A percentile compares a stretch with the other conserved stretches of the same genome.
phyloP scores from a whole-genome alignment of 768 basidiomycete genomes.

The Xerocomus spinulosus region DNA sequence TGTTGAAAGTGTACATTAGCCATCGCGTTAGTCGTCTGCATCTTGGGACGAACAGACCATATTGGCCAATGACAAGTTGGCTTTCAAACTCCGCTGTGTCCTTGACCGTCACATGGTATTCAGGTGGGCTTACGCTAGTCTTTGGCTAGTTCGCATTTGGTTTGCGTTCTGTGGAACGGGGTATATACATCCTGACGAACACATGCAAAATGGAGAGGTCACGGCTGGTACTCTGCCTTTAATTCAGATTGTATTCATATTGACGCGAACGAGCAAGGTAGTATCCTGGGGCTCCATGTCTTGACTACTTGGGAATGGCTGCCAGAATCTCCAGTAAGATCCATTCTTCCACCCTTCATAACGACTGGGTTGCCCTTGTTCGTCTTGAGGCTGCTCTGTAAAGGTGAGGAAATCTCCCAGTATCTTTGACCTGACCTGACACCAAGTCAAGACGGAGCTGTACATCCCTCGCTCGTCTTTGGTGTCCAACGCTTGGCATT shows the following conservation, averaged over 20 bases:
- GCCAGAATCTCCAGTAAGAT: constrained; percentile 32
- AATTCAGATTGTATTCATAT: constrained; percentile 1
- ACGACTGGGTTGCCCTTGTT: constrained; percentile 34
- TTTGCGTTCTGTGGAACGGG: constrained; percentile 33
- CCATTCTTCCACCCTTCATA: constrained; percentile 29
- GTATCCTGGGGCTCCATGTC: constrained; percentile 25
- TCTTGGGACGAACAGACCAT: constrained; percentile 26
- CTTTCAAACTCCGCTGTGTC: constrained; percentile 28
- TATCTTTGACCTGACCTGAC: constrained; percentile 4
- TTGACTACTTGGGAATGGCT: constrained; percentile 38
- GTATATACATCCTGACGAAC: constrained; percentile 41
- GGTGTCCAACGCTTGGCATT: constrained; percentile 28
- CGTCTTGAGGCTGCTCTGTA: constrained; percentile 11
- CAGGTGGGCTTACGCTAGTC: constrained; percentile 16
- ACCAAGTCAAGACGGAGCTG: constrained; percentile 8
- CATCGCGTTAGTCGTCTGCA: background rate
- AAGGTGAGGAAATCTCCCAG: constrained; percentile 19
- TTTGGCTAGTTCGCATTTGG: constrained; percentile 27
- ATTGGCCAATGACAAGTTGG: constrained; percentile 9
- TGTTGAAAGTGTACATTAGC: background rate
- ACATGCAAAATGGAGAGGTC: constrained; percentile 39
- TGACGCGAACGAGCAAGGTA: constrained; percentile 21
- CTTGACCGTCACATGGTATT: constrained; percentile 7
- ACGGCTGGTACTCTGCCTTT: constrained; percentile 29
- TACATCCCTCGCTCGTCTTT: constrained; percentile 24